Conservation (phyloP, 2,329 filamentous ascomycete species). For the Microascus cirrosus region DNA sequence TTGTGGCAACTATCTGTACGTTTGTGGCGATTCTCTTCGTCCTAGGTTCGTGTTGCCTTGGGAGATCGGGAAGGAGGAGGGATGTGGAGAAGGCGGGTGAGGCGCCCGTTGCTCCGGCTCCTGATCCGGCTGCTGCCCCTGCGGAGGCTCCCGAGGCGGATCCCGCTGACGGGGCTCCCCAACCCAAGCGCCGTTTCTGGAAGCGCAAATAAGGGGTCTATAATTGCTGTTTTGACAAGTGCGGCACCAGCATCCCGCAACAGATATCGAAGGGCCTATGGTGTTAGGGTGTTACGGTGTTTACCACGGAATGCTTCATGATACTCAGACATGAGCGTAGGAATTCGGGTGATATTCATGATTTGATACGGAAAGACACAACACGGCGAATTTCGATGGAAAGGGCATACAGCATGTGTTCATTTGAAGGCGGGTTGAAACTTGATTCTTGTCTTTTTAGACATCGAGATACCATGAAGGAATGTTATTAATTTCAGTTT, state of each 20-base stretch:
- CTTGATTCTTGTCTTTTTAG: not conserved
- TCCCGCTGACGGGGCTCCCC: not conserved
- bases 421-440: not conserved
- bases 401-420: not conserved
- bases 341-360: not conserved
- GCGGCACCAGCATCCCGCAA: not conserved
- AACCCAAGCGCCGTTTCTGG: not conserved
- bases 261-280: not conserved
- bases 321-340: not conserved
- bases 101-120: not conserved
- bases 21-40: slow-evolving; percentile 45
- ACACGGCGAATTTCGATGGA: not conserved
- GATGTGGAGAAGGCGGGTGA: not conserved
- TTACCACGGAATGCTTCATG: not conserved
- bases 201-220: not conserved
- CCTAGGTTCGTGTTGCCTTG: slow-evolving; percentile 50
- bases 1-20: slow-evolving; percentile 42
- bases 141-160: not conserved
- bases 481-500: not conserved
- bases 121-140: not conserved
- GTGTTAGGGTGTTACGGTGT: not conserved
- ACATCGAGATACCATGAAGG: not conserved
- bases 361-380: not conserved
- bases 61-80: slow-evolving; percentile 24
- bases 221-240: not conserved